phyloP scores from a whole-genome alignment of 352 stramenopile genomes.

The Globisporangium nagaii region DNA sequence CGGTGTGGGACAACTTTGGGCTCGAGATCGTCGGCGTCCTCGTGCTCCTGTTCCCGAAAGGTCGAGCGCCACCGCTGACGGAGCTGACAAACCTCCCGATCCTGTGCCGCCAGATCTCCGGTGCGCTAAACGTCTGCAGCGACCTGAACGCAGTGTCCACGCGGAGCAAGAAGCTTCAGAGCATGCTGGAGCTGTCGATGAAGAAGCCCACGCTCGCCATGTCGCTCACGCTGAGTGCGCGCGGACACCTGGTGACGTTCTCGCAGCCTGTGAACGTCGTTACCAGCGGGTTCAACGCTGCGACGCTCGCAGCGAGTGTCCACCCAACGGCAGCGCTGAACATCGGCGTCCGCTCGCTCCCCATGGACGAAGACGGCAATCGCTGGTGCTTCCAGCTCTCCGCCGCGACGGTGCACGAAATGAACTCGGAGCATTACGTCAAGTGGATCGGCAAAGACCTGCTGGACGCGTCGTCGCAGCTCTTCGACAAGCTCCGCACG shows the following conservation, averaged over 20 bases:
- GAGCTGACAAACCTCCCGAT: conserved; percentile 59
- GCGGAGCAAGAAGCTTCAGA: conserved; percentile 39
- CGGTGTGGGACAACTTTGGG: conserved; percentile 56
- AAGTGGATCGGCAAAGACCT: conserved; percentile 57
- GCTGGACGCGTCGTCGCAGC: conserved; percentile 9
- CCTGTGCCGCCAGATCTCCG: conserved; percentile 60
- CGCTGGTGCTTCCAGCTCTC: conserved; percentile 51
- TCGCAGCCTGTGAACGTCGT: conserved; percentile 54
- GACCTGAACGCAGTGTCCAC: conserved; percentile 40
- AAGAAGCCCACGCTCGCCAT: conserved; percentile 17
- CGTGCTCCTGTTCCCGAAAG: conserved; percentile 47
- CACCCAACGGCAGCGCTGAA: conserved; percentile 27
- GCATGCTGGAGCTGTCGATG: conserved; percentile 41
- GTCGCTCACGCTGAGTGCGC: conserved; percentile 43
- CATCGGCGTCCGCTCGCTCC: conserved; percentile 24
- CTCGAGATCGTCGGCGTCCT: conserved; percentile 65
- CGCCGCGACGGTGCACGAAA: conserved; percentile 31
- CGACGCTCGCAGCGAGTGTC: conserved; percentile 16
- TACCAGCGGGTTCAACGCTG: conserved; percentile 27
- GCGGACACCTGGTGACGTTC: conserved; percentile 43
- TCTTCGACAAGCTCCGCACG: conserved; percentile 46
- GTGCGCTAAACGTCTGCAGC: conserved; percentile 61
- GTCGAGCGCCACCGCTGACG: conserved; percentile 16
- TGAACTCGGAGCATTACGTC: conserved; percentile 47
- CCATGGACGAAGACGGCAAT: conserved; percentile 54